These are phyloP conservation scores for Anthracocystis walkeri DNA, from an alignment of 1,284 basidiomycete species.

Conservation along the genomic window DNA sequence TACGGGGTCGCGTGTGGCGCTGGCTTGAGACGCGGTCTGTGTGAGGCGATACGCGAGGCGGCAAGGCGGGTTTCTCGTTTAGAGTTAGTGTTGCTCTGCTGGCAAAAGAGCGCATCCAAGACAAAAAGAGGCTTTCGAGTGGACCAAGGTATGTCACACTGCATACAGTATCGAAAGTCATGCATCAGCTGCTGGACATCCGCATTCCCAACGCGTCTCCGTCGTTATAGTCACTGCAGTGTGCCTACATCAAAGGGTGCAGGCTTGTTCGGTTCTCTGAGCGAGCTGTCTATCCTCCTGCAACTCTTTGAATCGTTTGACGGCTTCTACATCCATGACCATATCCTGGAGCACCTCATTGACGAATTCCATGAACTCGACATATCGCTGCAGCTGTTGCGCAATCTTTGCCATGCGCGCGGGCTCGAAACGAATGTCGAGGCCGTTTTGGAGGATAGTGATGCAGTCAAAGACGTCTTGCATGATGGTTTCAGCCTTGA, in stretches of 20 bases:
- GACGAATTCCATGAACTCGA: constrained; percentile 24
- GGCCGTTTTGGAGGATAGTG: constrained; percentile 9
- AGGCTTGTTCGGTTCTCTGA: constrained; percentile 7
- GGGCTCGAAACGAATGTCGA: constrained; percentile 8
- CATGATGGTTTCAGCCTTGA: constrained; percentile 17
- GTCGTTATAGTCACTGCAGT: neutral
- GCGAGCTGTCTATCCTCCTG: constrained; percentile 12
- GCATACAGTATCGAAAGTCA: no score
- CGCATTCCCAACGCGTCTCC: no score
- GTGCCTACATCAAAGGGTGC: constrained; percentile 5
- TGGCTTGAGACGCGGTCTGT: no score
- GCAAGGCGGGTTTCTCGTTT: no score
- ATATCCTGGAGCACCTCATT: constrained; percentile 27
- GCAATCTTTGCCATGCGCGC: constrained; percentile 10
- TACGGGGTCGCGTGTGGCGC: no score
- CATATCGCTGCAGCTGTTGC: constrained; percentile 11
- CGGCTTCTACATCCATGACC: constrained; percentile 17
- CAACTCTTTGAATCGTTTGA: constrained; percentile 10
- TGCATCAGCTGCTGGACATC: no score
- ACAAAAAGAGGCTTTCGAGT: no score
- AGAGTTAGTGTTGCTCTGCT: no score
- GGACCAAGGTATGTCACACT: no score
- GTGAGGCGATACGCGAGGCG: no score
- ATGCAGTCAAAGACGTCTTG: constrained; percentile 28
- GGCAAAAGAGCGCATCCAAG: no score